Evolutionary conservation across 805 yeast genomes (phyloP).

Genomic region (Torulaspora gathmanii): DNA sequence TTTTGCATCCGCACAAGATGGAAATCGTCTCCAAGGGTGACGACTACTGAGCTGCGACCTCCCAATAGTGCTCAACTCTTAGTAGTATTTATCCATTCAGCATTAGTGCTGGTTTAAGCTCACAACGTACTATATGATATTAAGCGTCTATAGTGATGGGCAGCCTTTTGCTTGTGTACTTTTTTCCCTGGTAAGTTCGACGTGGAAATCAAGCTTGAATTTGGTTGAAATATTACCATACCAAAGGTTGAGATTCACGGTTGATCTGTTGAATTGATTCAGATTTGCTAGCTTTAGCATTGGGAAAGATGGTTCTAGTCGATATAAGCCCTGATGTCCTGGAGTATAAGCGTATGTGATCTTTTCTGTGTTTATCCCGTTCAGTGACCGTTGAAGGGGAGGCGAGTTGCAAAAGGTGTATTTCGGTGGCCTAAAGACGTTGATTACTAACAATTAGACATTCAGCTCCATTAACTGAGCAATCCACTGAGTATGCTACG

Average conservation of each 20-base stretch:
- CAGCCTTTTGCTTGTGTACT: too few relatives aligned
- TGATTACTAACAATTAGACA: slow-evolving; percentile 2
- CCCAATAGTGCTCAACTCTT: background rate
- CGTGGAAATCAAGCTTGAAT: too few relatives aligned
- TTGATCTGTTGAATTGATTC: background rate
- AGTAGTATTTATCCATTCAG: too few relatives aligned
- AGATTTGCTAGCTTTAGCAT: background rate
- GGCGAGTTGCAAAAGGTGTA: background rate
- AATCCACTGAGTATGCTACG: slow-evolving; percentile 55
- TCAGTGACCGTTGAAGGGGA: slow-evolving; percentile 3
- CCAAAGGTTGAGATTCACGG: background rate
- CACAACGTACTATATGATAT: too few relatives aligned
- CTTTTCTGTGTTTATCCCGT: background rate
- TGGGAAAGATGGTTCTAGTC: slow-evolving; percentile 39
- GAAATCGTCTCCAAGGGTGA: slow-evolving; percentile 95
- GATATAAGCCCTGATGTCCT: slow-evolving; percentile 67
- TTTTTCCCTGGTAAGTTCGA: too few relatives aligned
- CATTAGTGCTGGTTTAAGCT: too few relatives aligned
- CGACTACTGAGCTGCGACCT: slow-evolving; percentile 53
- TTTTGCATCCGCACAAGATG: slow-evolving; percentile 84
- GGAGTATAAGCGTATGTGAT: slow-evolving; percentile 71
- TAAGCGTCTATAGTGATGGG: too few relatives aligned
- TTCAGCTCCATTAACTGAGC: slow-evolving; percentile 69
- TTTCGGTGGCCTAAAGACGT: background rate
- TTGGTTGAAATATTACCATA: too few relatives aligned